These are phyloP conservation scores for Phytophthora constricta DNA, from an alignment of 352 stramenopile species.

Conservation along the genomic window DNA sequence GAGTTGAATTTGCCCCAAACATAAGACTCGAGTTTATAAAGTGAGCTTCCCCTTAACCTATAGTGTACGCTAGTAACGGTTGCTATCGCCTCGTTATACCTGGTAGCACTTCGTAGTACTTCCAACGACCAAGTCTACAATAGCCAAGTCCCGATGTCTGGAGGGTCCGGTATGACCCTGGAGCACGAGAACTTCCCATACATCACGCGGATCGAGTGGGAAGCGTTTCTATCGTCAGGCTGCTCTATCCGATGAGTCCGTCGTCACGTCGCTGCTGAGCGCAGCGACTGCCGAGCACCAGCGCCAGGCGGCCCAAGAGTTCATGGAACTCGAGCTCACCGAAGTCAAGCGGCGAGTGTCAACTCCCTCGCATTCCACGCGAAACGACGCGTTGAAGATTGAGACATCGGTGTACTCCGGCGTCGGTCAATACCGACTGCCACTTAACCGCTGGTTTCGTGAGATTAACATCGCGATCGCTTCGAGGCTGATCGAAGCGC, in stretches of 20 bases:
- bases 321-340: constrained; percentile 17
- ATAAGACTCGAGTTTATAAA: too few relatives aligned
- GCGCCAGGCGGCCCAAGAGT: constrained; percentile 8
- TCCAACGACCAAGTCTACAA: not conserved
- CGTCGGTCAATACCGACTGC: constrained; percentile 1
- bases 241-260: not conserved
- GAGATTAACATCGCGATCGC: constrained; percentile 28
- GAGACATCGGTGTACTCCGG: constrained; percentile 6
- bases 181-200: not conserved
- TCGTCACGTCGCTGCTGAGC: not conserved
- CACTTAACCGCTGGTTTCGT: constrained; percentile 18
- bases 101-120: constrained; percentile 1
- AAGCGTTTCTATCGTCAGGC: not conserved
- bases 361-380: constrained; percentile 3
- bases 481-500: constrained; percentile 12
- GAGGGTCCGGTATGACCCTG: not conserved
- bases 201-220: not conserved
- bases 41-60: too few relatives aligned
- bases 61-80: too few relatives aligned
- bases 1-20: too few relatives aligned
- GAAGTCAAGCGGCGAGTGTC: not conserved
- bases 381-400: constrained; percentile 4
- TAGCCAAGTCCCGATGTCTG: constrained; percentile 1
- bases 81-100: too few relatives aligned
- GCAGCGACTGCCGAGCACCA: not conserved